Conservation (phyloP, 129 eudicot species). For the Chrysanthemum seticuspe region DNA sequence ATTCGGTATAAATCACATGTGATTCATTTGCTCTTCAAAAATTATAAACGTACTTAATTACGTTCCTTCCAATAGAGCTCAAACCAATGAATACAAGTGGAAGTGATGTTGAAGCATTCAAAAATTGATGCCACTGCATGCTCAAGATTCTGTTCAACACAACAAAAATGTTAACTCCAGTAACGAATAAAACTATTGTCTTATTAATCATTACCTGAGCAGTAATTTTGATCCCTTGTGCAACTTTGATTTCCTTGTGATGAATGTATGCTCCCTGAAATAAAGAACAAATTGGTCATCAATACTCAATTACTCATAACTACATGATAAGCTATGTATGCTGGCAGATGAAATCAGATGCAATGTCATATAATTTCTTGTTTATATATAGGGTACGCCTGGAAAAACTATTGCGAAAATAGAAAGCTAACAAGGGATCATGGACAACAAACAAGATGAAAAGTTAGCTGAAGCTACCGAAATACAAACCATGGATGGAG, state of each 20-base stretch:
- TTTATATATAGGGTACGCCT: background rate
- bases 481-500: too few relatives aligned
- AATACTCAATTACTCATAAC: background rate
- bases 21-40: too few relatives aligned
- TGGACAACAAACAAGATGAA: too few relatives aligned
- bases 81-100: too few relatives aligned
- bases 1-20: too few relatives aligned
- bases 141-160: conserved; percentile 67
- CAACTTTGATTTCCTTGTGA: conserved; percentile 92
- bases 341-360: background rate
- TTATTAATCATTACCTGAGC: conserved; percentile 59
- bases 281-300: conserved; percentile 12
- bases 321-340: background rate
- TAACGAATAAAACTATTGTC: background rate
- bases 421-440: too few relatives aligned
- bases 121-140: conserved; percentile 42
- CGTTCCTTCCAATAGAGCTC: too few relatives aligned
- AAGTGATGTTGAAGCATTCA: too few relatives aligned
- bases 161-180: background rate
- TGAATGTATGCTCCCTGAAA: conserved; percentile 82
- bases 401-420: too few relatives aligned
- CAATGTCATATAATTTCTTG: background rate
- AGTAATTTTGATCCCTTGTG: conserved; percentile 96
- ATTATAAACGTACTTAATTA: too few relatives aligned
- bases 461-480: too few relatives aligned